A percentile compares a stretch with the other conserved stretches of the same genome.
phyloP scores from a whole-genome alignment of 2,329 filamentous ascomycete genomes.

The Aureobasidium sp. region DNA sequence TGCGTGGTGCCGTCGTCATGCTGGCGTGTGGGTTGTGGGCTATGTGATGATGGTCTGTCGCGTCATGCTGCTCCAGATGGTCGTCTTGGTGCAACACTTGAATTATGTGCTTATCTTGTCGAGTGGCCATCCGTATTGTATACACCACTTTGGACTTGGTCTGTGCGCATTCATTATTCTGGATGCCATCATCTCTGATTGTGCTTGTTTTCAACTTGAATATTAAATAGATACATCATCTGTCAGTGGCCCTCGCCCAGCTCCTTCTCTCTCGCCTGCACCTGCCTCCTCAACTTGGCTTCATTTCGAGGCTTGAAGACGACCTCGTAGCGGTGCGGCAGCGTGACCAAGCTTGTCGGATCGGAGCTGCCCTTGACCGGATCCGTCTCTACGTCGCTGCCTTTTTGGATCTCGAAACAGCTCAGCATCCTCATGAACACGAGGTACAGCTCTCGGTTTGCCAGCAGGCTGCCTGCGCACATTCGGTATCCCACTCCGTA shows the following conservation, averaged over 20 bases:
- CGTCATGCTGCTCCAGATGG: too few species aligned
- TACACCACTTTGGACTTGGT: background rate
- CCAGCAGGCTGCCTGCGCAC: conserved; percentile 57
- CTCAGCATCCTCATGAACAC: conserved; percentile 56
- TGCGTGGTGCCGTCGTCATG: conserved; percentile 12
- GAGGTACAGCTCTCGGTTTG: conserved; percentile 59
- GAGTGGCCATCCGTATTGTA: too few species aligned
- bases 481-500: conserved; percentile 62
- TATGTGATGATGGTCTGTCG: too few species aligned
- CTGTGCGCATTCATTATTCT: background rate
- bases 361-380: conserved; percentile 54
- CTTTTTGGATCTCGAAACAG: conserved; percentile 52
- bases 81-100: too few species aligned
- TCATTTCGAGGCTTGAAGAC: conserved; percentile 51
- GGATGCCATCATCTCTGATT: too few species aligned
- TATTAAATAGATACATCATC: too few species aligned
- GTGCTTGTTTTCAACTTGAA: too few species aligned
- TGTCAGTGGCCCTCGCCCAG: too few species aligned
- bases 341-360: conserved; percentile 55
- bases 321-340: conserved; percentile 53
- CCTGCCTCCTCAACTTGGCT: conserved; percentile 36
- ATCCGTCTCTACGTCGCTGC: conserved; percentile 51
- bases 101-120: too few species aligned
- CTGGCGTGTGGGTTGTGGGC: background rate
- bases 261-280: conserved; percentile 28